Percentiles rank a stretch among this genome's conserved stretches.
Conservation (phyloP, 257 asterid genomes). For the Ballota nigra region DNA sequence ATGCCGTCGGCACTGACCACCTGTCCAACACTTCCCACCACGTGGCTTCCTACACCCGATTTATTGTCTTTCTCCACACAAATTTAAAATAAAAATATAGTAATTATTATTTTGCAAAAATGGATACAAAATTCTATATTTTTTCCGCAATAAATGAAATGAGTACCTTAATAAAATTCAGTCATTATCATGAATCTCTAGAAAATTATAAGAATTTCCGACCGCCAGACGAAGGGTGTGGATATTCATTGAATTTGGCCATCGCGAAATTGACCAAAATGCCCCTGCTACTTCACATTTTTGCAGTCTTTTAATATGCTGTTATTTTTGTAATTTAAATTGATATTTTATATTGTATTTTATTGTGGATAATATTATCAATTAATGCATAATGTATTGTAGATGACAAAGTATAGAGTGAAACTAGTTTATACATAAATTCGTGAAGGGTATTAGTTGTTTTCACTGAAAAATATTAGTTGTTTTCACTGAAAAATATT, state of each 20-base stretch:
- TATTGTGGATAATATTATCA: too few relatives aligned
- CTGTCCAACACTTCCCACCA: constrained; percentile 21
- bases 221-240: not conserved
- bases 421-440: too few relatives aligned
- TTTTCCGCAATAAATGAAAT: not conserved
- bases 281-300: not conserved
- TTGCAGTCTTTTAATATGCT: not conserved
- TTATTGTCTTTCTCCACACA: not conserved
- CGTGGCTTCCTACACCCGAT: constrained; percentile 19
- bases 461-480: too few relatives aligned
- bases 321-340: too few relatives aligned
- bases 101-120: too few relatives aligned
- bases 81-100: not conserved
- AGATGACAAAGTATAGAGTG: too few relatives aligned
- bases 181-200: constrained; percentile 23
- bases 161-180: not conserved
- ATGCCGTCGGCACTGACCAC: constrained; percentile 30
- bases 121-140: not conserved
- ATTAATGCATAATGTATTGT: too few relatives aligned
- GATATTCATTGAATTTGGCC: constrained; percentile 22
- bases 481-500: too few relatives aligned
- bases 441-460: too few relatives aligned
- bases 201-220: not conserved
- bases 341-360: not conserved
- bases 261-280: not conserved